Evolutionary conservation across 2,329 filamentous ascomycete species (phyloP).

Genomic region (Alternaria sp.): DNA sequence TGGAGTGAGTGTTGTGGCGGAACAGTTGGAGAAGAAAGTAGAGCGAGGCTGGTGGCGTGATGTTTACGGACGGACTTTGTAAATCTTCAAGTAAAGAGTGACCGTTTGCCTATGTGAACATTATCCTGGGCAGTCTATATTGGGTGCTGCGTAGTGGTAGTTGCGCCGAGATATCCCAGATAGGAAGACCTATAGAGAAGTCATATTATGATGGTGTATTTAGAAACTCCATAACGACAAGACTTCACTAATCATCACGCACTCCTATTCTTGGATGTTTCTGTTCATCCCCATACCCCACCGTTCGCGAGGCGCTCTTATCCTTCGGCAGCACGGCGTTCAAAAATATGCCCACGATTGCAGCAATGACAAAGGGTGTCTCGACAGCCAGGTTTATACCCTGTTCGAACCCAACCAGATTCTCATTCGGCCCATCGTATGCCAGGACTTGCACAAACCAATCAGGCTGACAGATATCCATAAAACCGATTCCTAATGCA

Average conservation of each 20-base stretch:
- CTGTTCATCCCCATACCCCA: slow-evolving; percentile 19
- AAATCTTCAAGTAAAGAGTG: background rate
- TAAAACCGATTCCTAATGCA: slow-evolving; percentile 39
- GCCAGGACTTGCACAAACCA: slow-evolving; percentile 53
- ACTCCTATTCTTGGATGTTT: slow-evolving; percentile 19
- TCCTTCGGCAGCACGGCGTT: slow-evolving; percentile 55
- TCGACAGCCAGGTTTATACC: slow-evolving; percentile 54
- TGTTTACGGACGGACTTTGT: background rate
- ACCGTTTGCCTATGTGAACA: background rate
- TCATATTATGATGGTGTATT: background rate
- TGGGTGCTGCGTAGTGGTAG: background rate
- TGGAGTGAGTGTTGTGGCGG: background rate
- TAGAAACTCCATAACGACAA: background rate
- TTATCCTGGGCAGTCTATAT: background rate
- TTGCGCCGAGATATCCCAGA: background rate
- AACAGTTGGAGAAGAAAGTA: background rate
- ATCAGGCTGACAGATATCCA: slow-evolving; percentile 52
- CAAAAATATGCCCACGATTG: slow-evolving; percentile 49
- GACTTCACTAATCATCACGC: slow-evolving; percentile 7
- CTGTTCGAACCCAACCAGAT: slow-evolving; percentile 53
- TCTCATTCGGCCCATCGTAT: slow-evolving; percentile 50
- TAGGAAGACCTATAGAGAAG: background rate
- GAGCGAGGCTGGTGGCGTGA: slow-evolving; percentile 1
- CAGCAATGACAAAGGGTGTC: slow-evolving; percentile 56
- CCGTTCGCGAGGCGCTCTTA: background rate